Evolutionary conservation across 768 basidiomycete species (phyloP), one percentile per base, ranked within the genome.

Genomic region (Russula griseocarnosa): DNA sequence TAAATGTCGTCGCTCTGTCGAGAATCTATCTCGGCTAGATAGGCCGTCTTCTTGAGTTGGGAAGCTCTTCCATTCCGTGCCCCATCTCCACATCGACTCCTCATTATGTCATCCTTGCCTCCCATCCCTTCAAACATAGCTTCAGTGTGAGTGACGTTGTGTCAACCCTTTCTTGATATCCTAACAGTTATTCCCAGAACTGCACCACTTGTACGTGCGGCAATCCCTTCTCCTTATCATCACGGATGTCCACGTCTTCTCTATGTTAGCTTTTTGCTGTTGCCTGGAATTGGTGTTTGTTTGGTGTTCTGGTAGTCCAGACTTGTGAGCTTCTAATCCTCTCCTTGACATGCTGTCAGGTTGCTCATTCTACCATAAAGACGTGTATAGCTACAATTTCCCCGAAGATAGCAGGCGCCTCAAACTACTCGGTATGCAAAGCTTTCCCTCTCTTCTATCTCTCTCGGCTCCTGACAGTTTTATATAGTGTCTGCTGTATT

Each of bases 271-370:
- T 36, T 28, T 11, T 59, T 9, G 62, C 51, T 20, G 20, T 3
- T 13, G 13, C 72, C 26, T 65, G 71, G 58, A 71, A 73, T 58
- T 72, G 67, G 59, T 56, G 60, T n/a, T 56, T 74, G 10, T 74
- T 67, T 51, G 74, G 74, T 5, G 67, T 71, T 22, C 67, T 74
- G 13, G 26, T 61, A 1, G 65, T 72, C 24, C 74, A 74, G 68
- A 61, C 67, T 54, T 74, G 74, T 74, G 51, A 64, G 73, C n/a
- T n/a, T 58, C 18, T 24, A 40, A 7, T 42, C n/a, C n/a, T n/a
- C 5, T n/a, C 40, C 22, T 24, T 24, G 3, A 16, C 20, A 50
- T n/a, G 8, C 13, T n/a, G 1, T 28, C 34, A 20, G 46, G n/a
- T 51, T 62, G 8, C 32, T 62, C 2, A 61, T 34, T 2, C 22